These are phyloP conservation scores for Pythium oligandrum DNA, from an alignment of 352 stramenopile species.

Conservation along the genomic window DNA sequence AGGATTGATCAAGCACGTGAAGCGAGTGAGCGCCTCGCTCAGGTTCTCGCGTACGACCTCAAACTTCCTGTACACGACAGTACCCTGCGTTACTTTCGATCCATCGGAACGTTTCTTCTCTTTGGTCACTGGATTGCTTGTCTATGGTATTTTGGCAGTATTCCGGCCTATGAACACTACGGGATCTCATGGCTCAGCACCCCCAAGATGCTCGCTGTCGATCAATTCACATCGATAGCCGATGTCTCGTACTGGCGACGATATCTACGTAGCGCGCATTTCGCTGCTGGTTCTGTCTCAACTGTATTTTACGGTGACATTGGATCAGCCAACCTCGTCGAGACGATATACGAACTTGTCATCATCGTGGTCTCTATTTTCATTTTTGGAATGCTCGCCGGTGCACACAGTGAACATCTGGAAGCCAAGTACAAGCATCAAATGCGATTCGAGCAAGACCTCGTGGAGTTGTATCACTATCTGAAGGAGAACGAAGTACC, in stretches of 20 bases:
- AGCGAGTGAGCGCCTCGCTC: constrained; percentile 42
- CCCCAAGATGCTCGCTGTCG: constrained; percentile 44
- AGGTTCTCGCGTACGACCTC: constrained; percentile 50
- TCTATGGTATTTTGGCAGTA: constrained; percentile 46
- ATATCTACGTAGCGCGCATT: constrained; percentile 58
- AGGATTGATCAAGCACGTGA: constrained; percentile 41
- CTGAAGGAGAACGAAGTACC: constrained; percentile 55
- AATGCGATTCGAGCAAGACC: constrained; percentile 68
- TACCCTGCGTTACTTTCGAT: constrained; percentile 46
- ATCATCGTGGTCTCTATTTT: constrained; percentile 69
- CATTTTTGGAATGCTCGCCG: constrained; percentile 64
- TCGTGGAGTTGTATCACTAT: constrained; percentile 59
- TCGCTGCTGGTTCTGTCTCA: constrained; percentile 54
- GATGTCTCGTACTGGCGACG: constrained; percentile 34
- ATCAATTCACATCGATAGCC: constrained; percentile 32
- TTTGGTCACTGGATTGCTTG: constrained; percentile 68
- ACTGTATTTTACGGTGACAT: constrained; percentile 74
- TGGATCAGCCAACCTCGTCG: constrained; percentile 50
- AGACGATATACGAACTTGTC: constrained; percentile 47
- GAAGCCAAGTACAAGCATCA: constrained; percentile 59
- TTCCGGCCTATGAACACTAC: constrained; percentile 41
- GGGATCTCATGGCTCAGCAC: constrained; percentile 55
- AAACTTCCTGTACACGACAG: constrained; percentile 45
- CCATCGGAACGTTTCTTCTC: constrained; percentile 43
- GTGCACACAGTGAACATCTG: constrained; percentile 52